Conservation (phyloP, 331 rosid species). For the Quercus phellos region DNA sequence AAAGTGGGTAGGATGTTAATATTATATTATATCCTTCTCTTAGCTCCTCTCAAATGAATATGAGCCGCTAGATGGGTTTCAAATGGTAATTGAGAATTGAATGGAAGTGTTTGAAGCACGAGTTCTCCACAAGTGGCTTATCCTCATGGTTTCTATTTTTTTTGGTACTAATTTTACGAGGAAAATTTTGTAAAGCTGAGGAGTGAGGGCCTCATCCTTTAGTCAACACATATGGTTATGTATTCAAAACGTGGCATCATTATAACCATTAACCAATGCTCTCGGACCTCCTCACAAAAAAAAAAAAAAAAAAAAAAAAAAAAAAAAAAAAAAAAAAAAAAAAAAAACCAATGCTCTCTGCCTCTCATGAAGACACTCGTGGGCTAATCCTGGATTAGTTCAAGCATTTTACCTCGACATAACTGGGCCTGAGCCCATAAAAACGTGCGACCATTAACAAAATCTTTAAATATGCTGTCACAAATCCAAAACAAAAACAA, state of each 20-base stretch:
- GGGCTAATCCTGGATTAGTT: neutral
- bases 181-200: constrained; percentile 27
- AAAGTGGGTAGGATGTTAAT: constrained; percentile 16
- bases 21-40: constrained; percentile 3
- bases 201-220: constrained; percentile 27
- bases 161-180: constrained; percentile 14
- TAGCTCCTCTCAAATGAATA: constrained; percentile 24
- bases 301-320: too few species aligned
- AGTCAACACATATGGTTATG: constrained; percentile 23
- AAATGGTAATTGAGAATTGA: constrained; percentile 7
- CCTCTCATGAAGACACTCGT: neutral
- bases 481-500: too few species aligned
- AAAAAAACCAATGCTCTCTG: constrained; percentile 16
- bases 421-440: neutral
- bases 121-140: constrained; percentile 80
- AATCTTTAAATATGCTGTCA: too few species aligned
- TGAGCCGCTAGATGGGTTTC: constrained; percentile 45
- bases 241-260: constrained; percentile 37
- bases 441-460: too few species aligned
- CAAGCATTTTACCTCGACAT: too few species aligned
- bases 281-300: neutral
- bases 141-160: constrained; percentile 27
- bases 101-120: constrained; percentile 32
- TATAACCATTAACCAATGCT: constrained; percentile 29
- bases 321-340: neutral